Conservation (phyloP, 1,139 yeast species). For the Candida pseudoviswanathii region DNA sequence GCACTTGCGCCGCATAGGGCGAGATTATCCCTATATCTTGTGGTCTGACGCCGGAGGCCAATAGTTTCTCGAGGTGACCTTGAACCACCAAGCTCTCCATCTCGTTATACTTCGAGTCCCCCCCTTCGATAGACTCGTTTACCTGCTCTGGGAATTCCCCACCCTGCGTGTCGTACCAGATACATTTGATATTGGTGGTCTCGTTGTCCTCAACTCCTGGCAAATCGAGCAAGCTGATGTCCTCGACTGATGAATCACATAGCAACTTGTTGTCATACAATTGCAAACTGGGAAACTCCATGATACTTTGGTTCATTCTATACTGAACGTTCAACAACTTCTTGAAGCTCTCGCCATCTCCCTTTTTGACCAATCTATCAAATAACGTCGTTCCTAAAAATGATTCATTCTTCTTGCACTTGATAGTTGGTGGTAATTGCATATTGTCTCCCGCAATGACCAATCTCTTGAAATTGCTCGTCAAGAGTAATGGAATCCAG, state of each 20-base stretch:
- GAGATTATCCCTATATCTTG: slow-evolving; percentile 77
- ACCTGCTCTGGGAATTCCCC: slow-evolving; percentile 73
- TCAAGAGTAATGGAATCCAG: slow-evolving; percentile 88
- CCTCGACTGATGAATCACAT: slow-evolving; percentile 64
- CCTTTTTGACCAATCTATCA: slow-evolving; percentile 69
- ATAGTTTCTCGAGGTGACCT: slow-evolving; percentile 54
- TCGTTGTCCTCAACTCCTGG: slow-evolving; percentile 46
- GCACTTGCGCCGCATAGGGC: slow-evolving; percentile 88
- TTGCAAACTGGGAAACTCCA: slow-evolving; percentile 73
- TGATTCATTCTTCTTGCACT: slow-evolving; percentile 30
- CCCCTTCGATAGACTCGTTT: slow-evolving; percentile 38
- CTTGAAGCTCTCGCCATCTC: slow-evolving; percentile 50
- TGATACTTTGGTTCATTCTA: slow-evolving; percentile 78
- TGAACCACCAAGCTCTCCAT: slow-evolving; percentile 67
- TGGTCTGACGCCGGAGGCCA: slow-evolving; percentile 48
- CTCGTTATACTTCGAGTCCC: slow-evolving; percentile 66
- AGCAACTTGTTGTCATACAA: slow-evolving; percentile 64
- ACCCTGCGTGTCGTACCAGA: slow-evolving; percentile 96
- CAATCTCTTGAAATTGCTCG: slow-evolving; percentile 58
- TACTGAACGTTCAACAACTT: slow-evolving; percentile 72
- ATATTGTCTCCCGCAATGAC: slow-evolving; percentile 86
- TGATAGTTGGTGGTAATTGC: slow-evolving; percentile 83
- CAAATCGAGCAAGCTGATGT: slow-evolving; percentile 57
- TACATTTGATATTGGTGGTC: slow-evolving; percentile 33
- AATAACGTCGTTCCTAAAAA: slow-evolving; percentile 61